A percentile compares a stretch with the other conserved stretches of the same genome.
Evolutionary conservation across 2,329 filamentous ascomycete genomes (phyloP).

Genomic region (Trichoderma atroviride): DNA sequence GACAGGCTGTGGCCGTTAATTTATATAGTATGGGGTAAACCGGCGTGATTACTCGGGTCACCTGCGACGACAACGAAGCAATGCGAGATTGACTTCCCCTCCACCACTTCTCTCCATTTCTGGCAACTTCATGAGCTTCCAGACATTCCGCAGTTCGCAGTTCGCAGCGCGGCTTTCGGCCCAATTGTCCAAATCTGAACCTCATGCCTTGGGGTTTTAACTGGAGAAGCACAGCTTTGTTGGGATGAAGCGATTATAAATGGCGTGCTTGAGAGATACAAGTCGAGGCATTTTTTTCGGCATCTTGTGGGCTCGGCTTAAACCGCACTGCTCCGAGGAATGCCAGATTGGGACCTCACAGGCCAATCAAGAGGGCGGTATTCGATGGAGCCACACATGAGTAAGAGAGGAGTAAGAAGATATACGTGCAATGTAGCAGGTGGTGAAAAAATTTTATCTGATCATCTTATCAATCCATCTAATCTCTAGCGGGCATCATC

Average conservation of each 20-base stretch:
- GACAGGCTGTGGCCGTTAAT: neutral
- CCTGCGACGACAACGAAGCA: neutral
- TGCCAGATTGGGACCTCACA: conserved; percentile 9
- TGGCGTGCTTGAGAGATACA: conserved; percentile 15
- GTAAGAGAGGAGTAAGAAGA: neutral
- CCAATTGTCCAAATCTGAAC: conserved; percentile 8
- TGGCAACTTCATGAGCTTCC: neutral
- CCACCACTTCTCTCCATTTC: neutral
- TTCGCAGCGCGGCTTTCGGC: conserved; percentile 18
- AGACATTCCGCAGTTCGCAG: neutral
- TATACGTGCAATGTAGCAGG: neutral
- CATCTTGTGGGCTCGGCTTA: conserved; percentile 2
- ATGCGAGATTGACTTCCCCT: neutral
- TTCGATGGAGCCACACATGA: conserved; percentile 9
- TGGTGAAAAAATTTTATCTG: conserved; percentile 27
- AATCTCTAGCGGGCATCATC: conserved; percentile 18
- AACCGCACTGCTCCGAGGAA: neutral
- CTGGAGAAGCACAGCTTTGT: conserved; percentile 1
- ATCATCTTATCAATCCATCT: conserved; percentile 29
- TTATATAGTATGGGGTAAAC: neutral
- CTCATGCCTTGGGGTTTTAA: neutral
- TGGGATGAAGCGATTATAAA: conserved; percentile 17
- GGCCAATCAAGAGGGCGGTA: conserved; percentile 8
- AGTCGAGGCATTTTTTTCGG: conserved; percentile 24
- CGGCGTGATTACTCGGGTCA: neutral